Percentiles rank a stretch among this genome's conserved stretches.
These are phyloP conservation scores for Cryptosporidium xiaoi DNA, from an alignment of 169 alveolate species.

Conservation along the genomic window DNA sequence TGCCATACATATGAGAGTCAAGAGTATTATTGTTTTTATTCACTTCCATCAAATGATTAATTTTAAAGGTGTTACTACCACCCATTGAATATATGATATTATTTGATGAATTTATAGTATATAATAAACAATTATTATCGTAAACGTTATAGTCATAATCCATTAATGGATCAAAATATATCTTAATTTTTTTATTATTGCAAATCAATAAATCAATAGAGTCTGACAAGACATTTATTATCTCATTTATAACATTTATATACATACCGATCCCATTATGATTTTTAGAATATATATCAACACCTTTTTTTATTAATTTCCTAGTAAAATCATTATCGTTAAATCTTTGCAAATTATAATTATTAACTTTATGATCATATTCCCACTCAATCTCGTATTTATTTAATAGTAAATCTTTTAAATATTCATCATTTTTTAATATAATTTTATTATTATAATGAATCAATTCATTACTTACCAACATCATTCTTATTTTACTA, in stretches of 20 bases:
- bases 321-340: conserved; percentile 6
- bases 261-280: conserved; percentile 7
- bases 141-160: conserved; percentile 37
- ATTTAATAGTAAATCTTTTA: conserved; percentile 3
- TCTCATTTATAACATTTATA: conserved; percentile 22
- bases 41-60: not conserved
- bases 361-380: conserved; percentile 14
- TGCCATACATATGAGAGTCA: not conserved
- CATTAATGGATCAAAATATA: conserved; percentile 61
- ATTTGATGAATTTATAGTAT: conserved; percentile 15
- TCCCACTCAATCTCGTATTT: conserved; percentile 40
- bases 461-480: not conserved
- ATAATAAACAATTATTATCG: conserved; percentile 17
- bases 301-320: not conserved
- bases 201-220: conserved; percentile 22
- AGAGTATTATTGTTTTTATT: not conserved
- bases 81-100: conserved; percentile 60
- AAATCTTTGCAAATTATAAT: conserved; percentile 9
- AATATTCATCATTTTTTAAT: not conserved
- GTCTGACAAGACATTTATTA: conserved; percentile 20
- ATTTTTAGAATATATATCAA: not conserved
- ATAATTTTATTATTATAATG: not conserved
- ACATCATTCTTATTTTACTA: not conserved
- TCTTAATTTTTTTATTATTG: conserved; percentile 11
- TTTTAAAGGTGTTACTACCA: conserved; percentile 31